Evolutionary conservation across 257 asterid species (phyloP), one percentile per base, ranked within the genome.

Genomic region (Nicotiana tabacum): DNA sequence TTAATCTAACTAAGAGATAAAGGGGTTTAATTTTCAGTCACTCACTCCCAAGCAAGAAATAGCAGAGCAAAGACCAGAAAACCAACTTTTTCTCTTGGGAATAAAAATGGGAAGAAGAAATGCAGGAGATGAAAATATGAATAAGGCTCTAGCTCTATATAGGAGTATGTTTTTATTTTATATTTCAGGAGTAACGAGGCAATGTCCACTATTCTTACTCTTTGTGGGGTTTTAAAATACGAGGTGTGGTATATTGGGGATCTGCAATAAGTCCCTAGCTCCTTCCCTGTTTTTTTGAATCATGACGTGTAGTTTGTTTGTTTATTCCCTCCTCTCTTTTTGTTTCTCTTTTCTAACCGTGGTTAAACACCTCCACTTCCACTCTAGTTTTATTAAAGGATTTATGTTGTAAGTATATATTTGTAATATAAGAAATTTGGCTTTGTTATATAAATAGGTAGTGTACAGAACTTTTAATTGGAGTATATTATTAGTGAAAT

Each of bases 31-130:
- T 17, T 30, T n/a, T 33, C 12, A n/a, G 68, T 78, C 97, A 84
- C 97, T 88, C 92, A 91, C 97, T 93, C 87, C 93, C 95, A 90
- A 88, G 95, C 86, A 84, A 77, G 64, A 27, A 58, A 77, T 84
- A 82, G 80, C 18, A 72, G 61, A 72, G 7, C 61, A 72, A 72
- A 72, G 46, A 51, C 64, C 64, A 51, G 29, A 80, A 58, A 77
- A 81, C 82, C 79, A 66, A 80, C 83, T 82, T 80, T 77, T 72
- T 83, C 58, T 30, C 13, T 39, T 81, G 92, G 95, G 92, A 93
- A 88, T 61, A n/a, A 37, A 55, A 51, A 51, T 51, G 30, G 17
- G 62, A 29, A 51, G 66, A 9, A 29, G 27, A 6, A 91, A 43
- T 77, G 77, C 82, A 66, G 70, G 32, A 79, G 90, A 88, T 85